phyloP scores from a whole-genome alignment of 345 rosid genomes.

The Gossypium stocksii region DNA sequence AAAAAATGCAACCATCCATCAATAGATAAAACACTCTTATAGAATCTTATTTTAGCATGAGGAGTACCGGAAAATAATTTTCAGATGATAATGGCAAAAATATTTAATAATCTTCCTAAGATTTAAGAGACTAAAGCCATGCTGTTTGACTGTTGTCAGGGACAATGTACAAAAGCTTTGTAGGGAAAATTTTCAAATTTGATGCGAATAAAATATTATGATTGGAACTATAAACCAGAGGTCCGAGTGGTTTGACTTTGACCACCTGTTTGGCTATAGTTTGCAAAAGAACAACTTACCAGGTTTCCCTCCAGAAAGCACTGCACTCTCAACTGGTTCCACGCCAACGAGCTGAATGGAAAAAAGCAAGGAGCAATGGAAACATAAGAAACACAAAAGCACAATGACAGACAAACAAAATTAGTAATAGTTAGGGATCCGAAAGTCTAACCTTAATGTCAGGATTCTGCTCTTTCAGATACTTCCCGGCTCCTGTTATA shows the following conservation, averaged over 20 bases:
- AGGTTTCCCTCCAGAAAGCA: slow-evolving; percentile 51
- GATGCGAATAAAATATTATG: neutral
- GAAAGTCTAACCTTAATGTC: slow-evolving; percentile 45
- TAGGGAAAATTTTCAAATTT: neutral
- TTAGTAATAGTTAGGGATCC: slow-evolving; percentile 9
- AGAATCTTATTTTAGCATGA: neutral
- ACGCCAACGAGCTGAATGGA: slow-evolving; percentile 43
- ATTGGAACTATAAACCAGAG: too few relatives aligned
- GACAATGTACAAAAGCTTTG: neutral
- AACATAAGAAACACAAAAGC: slow-evolving; percentile 7
- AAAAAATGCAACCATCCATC: neutral
- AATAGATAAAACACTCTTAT: neutral
- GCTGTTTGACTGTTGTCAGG: neutral
- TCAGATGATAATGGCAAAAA: neutral
- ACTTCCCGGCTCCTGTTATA: slow-evolving; percentile 60
- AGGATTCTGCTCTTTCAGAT: slow-evolving; percentile 73
- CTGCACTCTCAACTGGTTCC: slow-evolving; percentile 54
- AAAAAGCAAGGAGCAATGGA: slow-evolving; percentile 8
- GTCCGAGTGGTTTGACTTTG: too few relatives aligned
- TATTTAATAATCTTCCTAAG: neutral
- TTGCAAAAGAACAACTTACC: slow-evolving; percentile 25
- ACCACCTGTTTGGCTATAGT: too few relatives aligned
- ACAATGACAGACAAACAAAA: neutral
- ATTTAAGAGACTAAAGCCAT: slow-evolving; percentile 1
- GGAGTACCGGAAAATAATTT: neutral